Evolutionary conservation across 2,329 filamentous ascomycete species (phyloP).

Genomic region (Leptographium lundbergii): DNA sequence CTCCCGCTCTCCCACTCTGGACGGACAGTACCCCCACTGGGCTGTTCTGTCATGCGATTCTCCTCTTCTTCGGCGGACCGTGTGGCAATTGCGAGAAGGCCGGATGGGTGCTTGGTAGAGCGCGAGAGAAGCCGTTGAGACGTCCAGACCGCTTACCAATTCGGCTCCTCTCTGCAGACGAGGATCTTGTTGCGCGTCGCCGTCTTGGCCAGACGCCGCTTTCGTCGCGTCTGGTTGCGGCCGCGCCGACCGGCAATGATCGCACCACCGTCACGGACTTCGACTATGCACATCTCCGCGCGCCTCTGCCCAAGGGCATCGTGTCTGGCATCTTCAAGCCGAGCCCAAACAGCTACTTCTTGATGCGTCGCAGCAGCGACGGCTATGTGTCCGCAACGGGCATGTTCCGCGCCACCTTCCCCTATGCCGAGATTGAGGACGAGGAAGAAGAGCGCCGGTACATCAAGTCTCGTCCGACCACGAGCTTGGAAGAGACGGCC

Average conservation of each 20-base stretch:
- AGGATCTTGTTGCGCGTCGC: conserved; percentile 67
- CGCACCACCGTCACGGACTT: conserved; percentile 67
- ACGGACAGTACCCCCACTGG: neutral
- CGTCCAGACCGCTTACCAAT: neutral
- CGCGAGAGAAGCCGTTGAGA: neutral
- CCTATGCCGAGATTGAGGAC: conserved; percentile 59
- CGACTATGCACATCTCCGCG: conserved; percentile 91
- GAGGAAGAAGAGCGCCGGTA: conserved; percentile 68
- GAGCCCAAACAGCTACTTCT: conserved; percentile 84
- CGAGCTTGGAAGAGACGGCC: conserved; percentile 82
- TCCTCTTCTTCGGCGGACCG: neutral
- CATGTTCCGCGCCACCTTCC: conserved; percentile 87
- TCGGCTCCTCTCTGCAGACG: conserved; percentile 33
- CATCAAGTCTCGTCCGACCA: conserved; percentile 70
- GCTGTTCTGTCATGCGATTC: neutral
- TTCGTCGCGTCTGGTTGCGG: conserved; percentile 64
- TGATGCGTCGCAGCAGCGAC: conserved; percentile 84
- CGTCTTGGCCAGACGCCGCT: conserved; percentile 89
- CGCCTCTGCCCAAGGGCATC: conserved; percentile 82
- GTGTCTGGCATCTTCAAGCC: conserved; percentile 86
- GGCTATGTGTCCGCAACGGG: conserved; percentile 77
- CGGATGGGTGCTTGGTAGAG: neutral
- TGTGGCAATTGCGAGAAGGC: too few species aligned
- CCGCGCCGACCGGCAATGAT: conserved; percentile 58
- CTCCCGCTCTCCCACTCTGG: neutral